Conservation (phyloP, 192 early-diverging fungal species). For the Linnemannia elongata region DNA sequence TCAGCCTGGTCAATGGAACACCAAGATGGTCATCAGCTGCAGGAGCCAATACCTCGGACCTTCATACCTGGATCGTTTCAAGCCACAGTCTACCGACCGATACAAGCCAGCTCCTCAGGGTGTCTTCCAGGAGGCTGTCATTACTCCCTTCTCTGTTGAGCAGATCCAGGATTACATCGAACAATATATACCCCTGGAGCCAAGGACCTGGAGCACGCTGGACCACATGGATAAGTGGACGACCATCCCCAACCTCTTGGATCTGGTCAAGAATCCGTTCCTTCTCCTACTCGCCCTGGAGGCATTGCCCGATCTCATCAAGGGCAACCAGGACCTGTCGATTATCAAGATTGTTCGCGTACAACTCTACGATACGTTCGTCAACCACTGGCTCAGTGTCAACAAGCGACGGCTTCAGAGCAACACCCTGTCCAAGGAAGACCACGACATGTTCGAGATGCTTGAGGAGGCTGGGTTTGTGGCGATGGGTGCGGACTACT, state of each 20-base stretch:
- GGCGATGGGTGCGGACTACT: not conserved
- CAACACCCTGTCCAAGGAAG: not conserved
- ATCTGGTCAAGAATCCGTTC: conserved; percentile 8
- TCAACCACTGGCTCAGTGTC: not conserved
- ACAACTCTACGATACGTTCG: not conserved
- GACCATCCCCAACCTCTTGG: not conserved
- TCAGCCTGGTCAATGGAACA: not conserved
- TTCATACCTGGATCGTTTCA: not conserved
- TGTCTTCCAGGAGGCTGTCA: not conserved
- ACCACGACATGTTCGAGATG: not conserved
- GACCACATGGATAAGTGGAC: not conserved
- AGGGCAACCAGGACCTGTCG: not conserved
- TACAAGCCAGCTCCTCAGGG: not conserved
- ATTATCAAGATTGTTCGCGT: not conserved
- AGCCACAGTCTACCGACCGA: not conserved
- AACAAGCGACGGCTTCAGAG: not conserved
- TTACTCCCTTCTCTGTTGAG: not conserved
- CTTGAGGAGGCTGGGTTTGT: not conserved
- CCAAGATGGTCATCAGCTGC: conserved; percentile 4
- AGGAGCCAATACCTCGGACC: not conserved
- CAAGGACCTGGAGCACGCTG: not conserved
- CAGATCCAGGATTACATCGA: not conserved
- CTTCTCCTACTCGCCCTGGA: not conserved
- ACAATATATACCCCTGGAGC: not conserved
- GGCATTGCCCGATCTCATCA: not conserved